Evolutionary conservation across 352 stramenopile genomes (phyloP).

Genomic region (Plasmopara muralis): DNA sequence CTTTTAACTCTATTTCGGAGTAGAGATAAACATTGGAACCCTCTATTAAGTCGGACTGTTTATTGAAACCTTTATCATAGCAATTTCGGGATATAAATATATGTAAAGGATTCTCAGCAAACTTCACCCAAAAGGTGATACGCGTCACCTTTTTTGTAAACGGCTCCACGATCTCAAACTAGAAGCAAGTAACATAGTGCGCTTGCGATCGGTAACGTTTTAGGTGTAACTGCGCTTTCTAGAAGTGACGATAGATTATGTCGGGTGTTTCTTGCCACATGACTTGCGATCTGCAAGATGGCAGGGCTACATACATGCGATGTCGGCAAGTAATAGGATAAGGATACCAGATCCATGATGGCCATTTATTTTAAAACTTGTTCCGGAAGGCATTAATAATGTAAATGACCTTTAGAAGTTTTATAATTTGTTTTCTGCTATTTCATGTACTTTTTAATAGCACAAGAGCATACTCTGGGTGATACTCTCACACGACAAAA

Average conservation of each 20-base stretch:
- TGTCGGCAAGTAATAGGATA: not conserved
- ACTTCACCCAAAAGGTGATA: too few species aligned
- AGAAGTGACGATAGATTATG: not conserved
- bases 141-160: not conserved
- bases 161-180: not conserved
- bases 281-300: not conserved
- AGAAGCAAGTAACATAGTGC: not conserved
- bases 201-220: not conserved
- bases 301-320: not conserved
- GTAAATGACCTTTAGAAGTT: too few species aligned
- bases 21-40: too few species aligned
- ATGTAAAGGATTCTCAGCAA: not conserved
- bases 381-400: too few species aligned
- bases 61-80: not conserved
- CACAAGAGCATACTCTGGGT: too few species aligned
- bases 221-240: not conserved
- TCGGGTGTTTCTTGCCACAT: not conserved
- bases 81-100: not conserved
- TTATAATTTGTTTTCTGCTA: too few species aligned
- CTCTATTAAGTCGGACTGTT: not conserved
- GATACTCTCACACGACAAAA: too few species aligned
- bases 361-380: too few species aligned
- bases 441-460: too few species aligned
- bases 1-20: not conserved
- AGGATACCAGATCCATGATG: too few species aligned